These are phyloP conservation scores for Spatholobus suberectus DNA, from an alignment of 306 rosid genomes.

Conservation along the genomic window DNA sequence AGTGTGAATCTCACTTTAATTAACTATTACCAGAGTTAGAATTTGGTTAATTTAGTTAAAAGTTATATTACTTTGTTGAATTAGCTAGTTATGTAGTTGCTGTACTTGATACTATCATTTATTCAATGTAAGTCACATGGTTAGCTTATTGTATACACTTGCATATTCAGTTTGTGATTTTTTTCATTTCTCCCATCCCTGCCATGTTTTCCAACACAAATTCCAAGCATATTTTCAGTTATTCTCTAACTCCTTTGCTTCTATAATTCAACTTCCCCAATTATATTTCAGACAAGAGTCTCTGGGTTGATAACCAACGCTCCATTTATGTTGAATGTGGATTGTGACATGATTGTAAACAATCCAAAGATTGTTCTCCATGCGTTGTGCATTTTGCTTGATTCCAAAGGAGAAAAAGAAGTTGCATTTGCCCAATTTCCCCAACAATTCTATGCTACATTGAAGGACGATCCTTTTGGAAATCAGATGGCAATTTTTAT, in stretches of 20 bases:
- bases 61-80: too few species aligned
- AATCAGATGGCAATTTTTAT: slow-evolving; percentile 35
- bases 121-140: too few species aligned
- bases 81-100: too few species aligned
- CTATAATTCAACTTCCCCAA: neutral
- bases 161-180: neutral
- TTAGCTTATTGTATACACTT: neutral
- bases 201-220: neutral
- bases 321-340: slow-evolving; percentile 68
- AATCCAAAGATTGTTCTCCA: slow-evolving; percentile 55
- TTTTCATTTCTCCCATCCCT: neutral
- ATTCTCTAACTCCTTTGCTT: too few species aligned
- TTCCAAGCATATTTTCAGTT: neutral
- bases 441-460: slow-evolving; percentile 52
- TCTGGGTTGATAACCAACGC: slow-evolving; percentile 78
- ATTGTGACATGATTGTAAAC: slow-evolving; percentile 75
- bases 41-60: neutral
- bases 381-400: slow-evolving; percentile 59
- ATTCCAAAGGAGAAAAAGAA: slow-evolving; percentile 51
- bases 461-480: slow-evolving; percentile 75
- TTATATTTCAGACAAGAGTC: slow-evolving; percentile 61
- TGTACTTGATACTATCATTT: too few species aligned
- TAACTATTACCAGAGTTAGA: neutral
- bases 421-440: slow-evolving; percentile 70
- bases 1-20: neutral